phyloP scores from a whole-genome alignment of 495 filamentous ascomycete species.

The Hapsidospora chrysogenum region DNA sequence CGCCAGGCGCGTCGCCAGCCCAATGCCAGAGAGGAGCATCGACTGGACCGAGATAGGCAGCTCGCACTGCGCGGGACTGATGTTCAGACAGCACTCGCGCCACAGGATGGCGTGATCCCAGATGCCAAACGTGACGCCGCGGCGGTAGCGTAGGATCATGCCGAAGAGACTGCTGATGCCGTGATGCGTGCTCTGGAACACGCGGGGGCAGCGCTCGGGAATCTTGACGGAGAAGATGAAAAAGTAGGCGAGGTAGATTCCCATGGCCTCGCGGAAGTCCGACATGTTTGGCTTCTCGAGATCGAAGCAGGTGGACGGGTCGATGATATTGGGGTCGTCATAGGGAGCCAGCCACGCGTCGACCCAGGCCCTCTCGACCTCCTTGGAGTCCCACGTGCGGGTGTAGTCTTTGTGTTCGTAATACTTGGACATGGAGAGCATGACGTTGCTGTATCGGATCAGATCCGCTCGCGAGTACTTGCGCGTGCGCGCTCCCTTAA shows the following conservation, averaged over 20 bases:
- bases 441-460: conserved; percentile 9
- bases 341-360: conserved; percentile 4
- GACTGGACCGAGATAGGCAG: conserved; percentile 1
- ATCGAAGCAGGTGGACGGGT: conserved; percentile 1
- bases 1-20: conserved; percentile 1
- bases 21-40: conserved; percentile 1
- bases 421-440: conserved; percentile 11
- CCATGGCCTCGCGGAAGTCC: conserved; percentile 3
- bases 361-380: conserved; percentile 1
- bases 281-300: not conserved
- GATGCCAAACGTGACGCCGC: conserved; percentile 1
- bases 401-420: conserved; percentile 11
- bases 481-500: conserved; percentile 10
- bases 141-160: not conserved
- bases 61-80: conserved; percentile 1
- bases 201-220: not conserved
- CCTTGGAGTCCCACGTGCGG: conserved; percentile 3
- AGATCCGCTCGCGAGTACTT: conserved; percentile 7
- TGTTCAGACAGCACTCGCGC: conserved; percentile 3
- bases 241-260: conserved; percentile 2
- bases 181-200: conserved; percentile 3
- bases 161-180: conserved; percentile 3
- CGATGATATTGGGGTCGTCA: conserved; percentile 1
- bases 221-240: conserved; percentile 4
- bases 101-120: conserved; percentile 3